phyloP scores from a whole-genome alignment of 257 asterid species.

The Gentiana straminea region DNA sequence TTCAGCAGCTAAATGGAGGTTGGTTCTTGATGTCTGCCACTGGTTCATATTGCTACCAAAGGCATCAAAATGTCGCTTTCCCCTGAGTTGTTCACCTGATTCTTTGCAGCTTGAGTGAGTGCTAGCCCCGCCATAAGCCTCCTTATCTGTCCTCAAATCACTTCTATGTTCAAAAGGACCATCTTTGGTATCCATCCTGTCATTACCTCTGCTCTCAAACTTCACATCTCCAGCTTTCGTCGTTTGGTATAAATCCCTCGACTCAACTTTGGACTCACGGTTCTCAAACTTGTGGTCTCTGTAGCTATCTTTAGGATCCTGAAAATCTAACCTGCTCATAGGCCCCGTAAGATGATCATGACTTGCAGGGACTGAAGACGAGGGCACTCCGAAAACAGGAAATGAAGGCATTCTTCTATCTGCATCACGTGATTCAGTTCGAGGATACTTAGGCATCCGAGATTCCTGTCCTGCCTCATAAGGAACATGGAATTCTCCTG shows the following conservation, averaged over 20 bases:
- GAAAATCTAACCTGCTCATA: slow-evolving; percentile 53
- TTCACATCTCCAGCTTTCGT: slow-evolving; percentile 44
- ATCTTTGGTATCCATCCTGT: slow-evolving; percentile 52
- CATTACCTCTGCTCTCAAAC: slow-evolving; percentile 47
- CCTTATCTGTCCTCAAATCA: slow-evolving; percentile 57
- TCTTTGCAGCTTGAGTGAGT: slow-evolving; percentile 59
- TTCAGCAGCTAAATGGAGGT: slow-evolving; percentile 43
- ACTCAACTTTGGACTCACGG: slow-evolving; percentile 49
- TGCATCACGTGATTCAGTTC: slow-evolving; percentile 59
- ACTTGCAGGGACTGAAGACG: slow-evolving; percentile 44
- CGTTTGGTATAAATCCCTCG: slow-evolving; percentile 47
- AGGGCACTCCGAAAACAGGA: slow-evolving; percentile 50
- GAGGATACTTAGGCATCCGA: slow-evolving; percentile 52
- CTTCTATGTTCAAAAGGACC: slow-evolving; percentile 47
- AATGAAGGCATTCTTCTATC: slow-evolving; percentile 65
- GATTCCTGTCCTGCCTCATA: slow-evolving; percentile 58
- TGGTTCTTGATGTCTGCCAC: slow-evolving; percentile 49
- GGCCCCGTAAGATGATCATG: slow-evolving; percentile 40
- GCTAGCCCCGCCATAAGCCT: slow-evolving; percentile 37
- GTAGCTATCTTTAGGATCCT: slow-evolving; percentile 46
- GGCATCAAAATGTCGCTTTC: slow-evolving; percentile 49
- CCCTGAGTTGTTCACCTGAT: slow-evolving; percentile 43
- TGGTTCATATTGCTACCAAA: slow-evolving; percentile 45
- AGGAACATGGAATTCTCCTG: slow-evolving; percentile 54
- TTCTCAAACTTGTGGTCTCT: slow-evolving; percentile 55